Conservation (phyloP, 2,329 filamentous ascomycete species). For the Trichoderma sp. region DNA sequence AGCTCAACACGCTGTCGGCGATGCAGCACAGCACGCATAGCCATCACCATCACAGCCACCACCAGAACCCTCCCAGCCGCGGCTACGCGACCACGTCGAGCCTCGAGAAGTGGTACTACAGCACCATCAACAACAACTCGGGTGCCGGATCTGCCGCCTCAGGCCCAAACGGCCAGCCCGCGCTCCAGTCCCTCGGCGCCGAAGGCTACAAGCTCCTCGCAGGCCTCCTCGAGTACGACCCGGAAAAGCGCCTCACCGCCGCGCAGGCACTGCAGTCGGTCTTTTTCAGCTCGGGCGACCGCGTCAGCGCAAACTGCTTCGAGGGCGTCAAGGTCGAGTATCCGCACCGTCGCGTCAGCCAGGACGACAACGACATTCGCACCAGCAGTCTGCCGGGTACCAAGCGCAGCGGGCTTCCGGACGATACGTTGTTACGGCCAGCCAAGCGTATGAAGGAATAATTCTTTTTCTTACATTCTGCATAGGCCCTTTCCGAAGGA, state of each 20-base stretch:
- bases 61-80: slow-evolving; percentile 37
- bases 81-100: slow-evolving; percentile 41
- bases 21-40: slow-evolving; percentile 45
- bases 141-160: slow-evolving; percentile 27
- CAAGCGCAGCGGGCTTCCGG: slow-evolving; percentile 80
- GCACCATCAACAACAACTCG: slow-evolving; percentile 60
- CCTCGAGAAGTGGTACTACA: slow-evolving; percentile 79
- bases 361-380: slow-evolving; percentile 95
- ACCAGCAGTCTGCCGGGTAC: slow-evolving; percentile 86
- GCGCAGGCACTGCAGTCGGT: slow-evolving; percentile 84
- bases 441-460: slow-evolving; percentile 62
- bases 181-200: slow-evolving; percentile 61
- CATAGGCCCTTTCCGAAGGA: neutral
- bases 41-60: slow-evolving; percentile 46
- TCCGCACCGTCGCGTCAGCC: slow-evolving; percentile 82
- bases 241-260: slow-evolving; percentile 81
- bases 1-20: slow-evolving; percentile 58
- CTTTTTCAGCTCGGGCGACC: slow-evolving; percentile 77
- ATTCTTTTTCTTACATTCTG: neutral
- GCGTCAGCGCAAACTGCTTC: slow-evolving; percentile 81
- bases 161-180: slow-evolving; percentile 28
- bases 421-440: slow-evolving; percentile 68
- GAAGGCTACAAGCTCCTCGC: slow-evolving; percentile 83
- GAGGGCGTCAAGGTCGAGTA: slow-evolving; percentile 87
- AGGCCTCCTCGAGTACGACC: slow-evolving; percentile 88